Base-by-base conservation (phyloP, 78 protist genomes). In the Dictyostelium purpureum region DNA sequence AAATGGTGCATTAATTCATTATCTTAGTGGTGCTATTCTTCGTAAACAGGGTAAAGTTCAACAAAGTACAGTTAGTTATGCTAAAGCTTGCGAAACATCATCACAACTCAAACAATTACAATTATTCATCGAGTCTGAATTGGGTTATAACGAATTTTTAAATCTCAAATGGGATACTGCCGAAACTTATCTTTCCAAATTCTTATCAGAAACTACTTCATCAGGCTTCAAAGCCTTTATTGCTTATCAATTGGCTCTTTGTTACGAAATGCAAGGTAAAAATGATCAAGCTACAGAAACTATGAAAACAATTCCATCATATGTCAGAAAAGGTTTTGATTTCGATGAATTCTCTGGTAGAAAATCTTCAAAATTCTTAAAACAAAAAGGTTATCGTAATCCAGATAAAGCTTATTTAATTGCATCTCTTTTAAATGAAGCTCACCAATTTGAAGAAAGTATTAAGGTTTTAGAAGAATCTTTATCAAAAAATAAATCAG, bases 121-220 rank as follows among this genome's bases (percentile, higher is more conserved):
- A 59, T 42, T 85, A 24, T 85, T 85, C 21, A 54, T 85, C 19
- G 92, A 85, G 33, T 85, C 92, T 0, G 92, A 85, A 16, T 61
- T 85, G 92, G 92, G 92, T 9, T 85, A 85, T n/a, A 85, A 85
- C 47, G 92, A 85, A 61, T 85, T 85, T 51, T 73, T 85, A 28
- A 73, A 73, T 85, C 45, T 85, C 19, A 85, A 85, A 61, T 85
- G 92, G 92, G 16, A 35, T 0, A 66, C 11, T 2, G 80, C 92
- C 9, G 80, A 70, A 40, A 14, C n/a, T 11, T 77, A 85, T 74
- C 82, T 85, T n/a, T 7, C 54, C 5, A 70, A 54, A 43, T 85
- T 85, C 63, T 45, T 85, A 16, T 42, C 51, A 4, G 92, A 73
- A 24, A 85, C 92, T 2, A 85, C 92, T 10, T 40, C 65, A 21